phyloP scores from a whole-genome alignment of 495 filamentous ascomycete genomes.

The Polyplosphaeria fusca region DNA sequence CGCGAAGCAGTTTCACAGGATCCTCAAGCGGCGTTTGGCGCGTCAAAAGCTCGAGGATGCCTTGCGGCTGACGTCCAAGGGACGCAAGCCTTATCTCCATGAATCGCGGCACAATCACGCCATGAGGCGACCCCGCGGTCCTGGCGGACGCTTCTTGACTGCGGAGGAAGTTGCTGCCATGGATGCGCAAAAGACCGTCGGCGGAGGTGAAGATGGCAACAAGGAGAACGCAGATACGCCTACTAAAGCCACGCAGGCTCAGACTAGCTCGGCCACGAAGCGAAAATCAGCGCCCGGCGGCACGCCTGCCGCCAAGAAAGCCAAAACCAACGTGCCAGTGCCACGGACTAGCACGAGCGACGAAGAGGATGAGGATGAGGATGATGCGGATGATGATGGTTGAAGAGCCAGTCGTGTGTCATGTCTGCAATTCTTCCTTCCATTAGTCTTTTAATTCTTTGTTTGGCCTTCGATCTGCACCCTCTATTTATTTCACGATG shows the following conservation, averaged over 20 bases:
- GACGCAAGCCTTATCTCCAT: constrained; percentile 94
- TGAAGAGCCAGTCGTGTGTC: constrained; percentile 6
- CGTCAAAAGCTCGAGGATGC: constrained; percentile 91
- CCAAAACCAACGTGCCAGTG: constrained; percentile 43
- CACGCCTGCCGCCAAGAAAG: constrained; percentile 45
- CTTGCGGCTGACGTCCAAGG: constrained; percentile 86
- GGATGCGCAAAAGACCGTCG: constrained; percentile 57
- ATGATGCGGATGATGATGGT: constrained; percentile 36
- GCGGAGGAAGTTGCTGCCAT: constrained; percentile 96
- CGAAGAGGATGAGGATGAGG: constrained; percentile 38
- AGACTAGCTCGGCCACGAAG: constrained; percentile 46
- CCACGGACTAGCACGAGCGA: constrained; percentile 31
- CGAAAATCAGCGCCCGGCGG: constrained; percentile 38
- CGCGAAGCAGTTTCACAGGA: constrained; percentile 97
- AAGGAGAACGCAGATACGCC: constrained; percentile 37
- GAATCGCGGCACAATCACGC: constrained; percentile 99
- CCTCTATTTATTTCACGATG: constrained; percentile 13
- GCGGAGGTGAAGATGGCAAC: constrained; percentile 33
- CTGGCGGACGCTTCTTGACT: constrained; percentile 94
- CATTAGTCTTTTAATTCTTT: constrained; percentile 8
- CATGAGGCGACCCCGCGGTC: constrained; percentile 91
- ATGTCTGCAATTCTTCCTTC: neutral
- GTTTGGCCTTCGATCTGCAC: neutral
- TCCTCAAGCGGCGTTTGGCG: constrained; percentile 88
- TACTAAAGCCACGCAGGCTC: constrained; percentile 31